Evolutionary conservation across 1,284 basidiomycete species (phyloP), one percentile per base, ranked within the genome.

Genomic region (Meira miltonrushii): DNA sequence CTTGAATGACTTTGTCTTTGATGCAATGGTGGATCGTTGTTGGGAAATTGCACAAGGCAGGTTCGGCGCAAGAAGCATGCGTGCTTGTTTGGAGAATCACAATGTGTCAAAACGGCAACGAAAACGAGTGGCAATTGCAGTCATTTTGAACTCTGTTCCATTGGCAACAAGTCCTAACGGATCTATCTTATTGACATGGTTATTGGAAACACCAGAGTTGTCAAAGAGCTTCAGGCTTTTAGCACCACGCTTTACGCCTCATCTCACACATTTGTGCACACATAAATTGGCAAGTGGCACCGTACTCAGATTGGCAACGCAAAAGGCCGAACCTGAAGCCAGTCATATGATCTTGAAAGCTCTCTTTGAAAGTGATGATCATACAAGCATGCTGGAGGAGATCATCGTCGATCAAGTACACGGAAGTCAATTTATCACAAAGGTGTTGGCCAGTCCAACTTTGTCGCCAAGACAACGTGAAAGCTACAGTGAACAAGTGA

Each of bases 161-260:
- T 83, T 99, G 60, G 92, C 94, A 4, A 98, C 94, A 37, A 97
- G 95, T 77, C 90, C 92, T 11, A 99, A 99, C 72, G 95, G 95
- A 50, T 90, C 94, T 0, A 81, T 99, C 57, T 82, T 98, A 54
- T 81, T 99, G 54, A 97, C 93, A 2, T 98, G 95, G 95, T 83
- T 99, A 33, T 84, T 98, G 60, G 95, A 99, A 74, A 88, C 90
- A 0, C 94, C 92, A 44, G 86, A 86, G 64, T 88, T 99, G 80
- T 88, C 90, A 0, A 94, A 92, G 2, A 85, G 95, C 44, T 97
- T 94, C 81, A 86, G 88, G 55, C 82, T 98, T 52, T 83, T 98
- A 44, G 92, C 94, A 0, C 92, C 92, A 51, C 88, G 94, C 44
- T 94, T 98, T 78, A 90, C 90, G 0, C 92, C 95, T 41, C 93